phyloP scores from a whole-genome alignment of 306 rosid genomes.

The Vigna trinervia region DNA sequence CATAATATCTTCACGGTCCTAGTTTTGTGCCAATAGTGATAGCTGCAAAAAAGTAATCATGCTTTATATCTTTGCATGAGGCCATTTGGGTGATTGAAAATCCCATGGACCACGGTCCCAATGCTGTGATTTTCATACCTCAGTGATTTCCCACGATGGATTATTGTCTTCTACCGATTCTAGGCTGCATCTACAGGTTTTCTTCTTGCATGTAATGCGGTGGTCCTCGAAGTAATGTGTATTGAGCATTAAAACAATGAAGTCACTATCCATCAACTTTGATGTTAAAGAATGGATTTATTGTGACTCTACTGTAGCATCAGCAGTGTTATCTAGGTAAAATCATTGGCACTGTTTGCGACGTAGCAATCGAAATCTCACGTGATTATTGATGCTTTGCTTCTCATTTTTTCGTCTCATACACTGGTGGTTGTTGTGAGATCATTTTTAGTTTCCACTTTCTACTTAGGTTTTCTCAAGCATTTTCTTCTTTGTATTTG shows the following conservation, averaged over 20 bases:
- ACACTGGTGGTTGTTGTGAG: neutral
- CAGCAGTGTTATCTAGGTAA: neutral
- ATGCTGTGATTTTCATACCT: slow-evolving; percentile 15
- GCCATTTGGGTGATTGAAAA: slow-evolving; percentile 37
- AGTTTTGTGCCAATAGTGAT: slow-evolving; percentile 1
- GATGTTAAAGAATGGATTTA: neutral
- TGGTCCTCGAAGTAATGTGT: slow-evolving; percentile 27
- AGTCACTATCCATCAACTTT: neutral
- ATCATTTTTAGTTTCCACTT: slow-evolving; percentile 20
- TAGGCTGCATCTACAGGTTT: slow-evolving; percentile 11
- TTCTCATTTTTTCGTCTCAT: neutral
- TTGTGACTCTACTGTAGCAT: neutral
- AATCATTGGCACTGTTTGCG: neutral
- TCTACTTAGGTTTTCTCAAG: neutral
- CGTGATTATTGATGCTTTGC: neutral
- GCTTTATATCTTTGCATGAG: neutral
- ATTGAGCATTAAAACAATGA: slow-evolving; percentile 8
- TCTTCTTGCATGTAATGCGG: slow-evolving; percentile 12
- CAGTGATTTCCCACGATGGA: slow-evolving; percentile 14
- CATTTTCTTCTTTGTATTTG: slow-evolving; percentile 15
- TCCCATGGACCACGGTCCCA: slow-evolving; percentile 40
- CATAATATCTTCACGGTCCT: slow-evolving; percentile 40
- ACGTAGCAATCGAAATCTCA: neutral
- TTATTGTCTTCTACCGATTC: slow-evolving; percentile 38
- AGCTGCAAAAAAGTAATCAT: slow-evolving; percentile 6